Conservation (phyloP, 352 stramenopile genomes). For the Pseudoperonospora humuli region DNA sequence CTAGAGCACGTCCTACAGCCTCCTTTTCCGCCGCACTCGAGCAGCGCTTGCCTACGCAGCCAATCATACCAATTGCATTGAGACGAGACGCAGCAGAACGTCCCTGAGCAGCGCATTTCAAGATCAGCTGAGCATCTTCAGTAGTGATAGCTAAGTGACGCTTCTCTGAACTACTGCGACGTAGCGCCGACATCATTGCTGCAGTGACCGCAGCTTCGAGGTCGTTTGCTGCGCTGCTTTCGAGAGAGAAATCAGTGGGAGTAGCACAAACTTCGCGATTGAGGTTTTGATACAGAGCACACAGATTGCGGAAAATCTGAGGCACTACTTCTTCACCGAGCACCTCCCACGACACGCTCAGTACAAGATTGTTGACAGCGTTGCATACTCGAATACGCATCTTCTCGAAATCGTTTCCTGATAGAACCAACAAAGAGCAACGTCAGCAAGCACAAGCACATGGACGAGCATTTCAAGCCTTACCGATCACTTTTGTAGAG, state of each 20-base stretch:
- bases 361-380: constrained; percentile 75
- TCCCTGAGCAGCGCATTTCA: constrained; percentile 53
- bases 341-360: constrained; percentile 45
- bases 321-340: constrained; percentile 47
- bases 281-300: constrained; percentile 62
- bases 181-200: constrained; percentile 65
- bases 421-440: constrained; percentile 4
- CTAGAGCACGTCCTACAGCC: constrained; percentile 56
- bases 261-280: constrained; percentile 25
- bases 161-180: constrained; percentile 46
- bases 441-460: background rate
- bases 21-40: constrained; percentile 58
- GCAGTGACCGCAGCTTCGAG: constrained; percentile 60
- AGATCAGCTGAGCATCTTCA: constrained; percentile 63
- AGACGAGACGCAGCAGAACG: constrained; percentile 58
- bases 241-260: constrained; percentile 28
- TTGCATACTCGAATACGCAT: constrained; percentile 80
- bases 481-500: constrained; percentile 40
- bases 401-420: constrained; percentile 62
- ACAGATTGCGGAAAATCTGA: constrained; percentile 75
- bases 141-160: constrained; percentile 40
- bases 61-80: constrained; percentile 72
- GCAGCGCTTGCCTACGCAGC: constrained; percentile 65
- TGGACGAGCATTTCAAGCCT: background rate
- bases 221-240: constrained; percentile 42